Evolutionary conservation across 805 yeast species (phyloP).

Genomic region (Yamadazyma sp.): DNA sequence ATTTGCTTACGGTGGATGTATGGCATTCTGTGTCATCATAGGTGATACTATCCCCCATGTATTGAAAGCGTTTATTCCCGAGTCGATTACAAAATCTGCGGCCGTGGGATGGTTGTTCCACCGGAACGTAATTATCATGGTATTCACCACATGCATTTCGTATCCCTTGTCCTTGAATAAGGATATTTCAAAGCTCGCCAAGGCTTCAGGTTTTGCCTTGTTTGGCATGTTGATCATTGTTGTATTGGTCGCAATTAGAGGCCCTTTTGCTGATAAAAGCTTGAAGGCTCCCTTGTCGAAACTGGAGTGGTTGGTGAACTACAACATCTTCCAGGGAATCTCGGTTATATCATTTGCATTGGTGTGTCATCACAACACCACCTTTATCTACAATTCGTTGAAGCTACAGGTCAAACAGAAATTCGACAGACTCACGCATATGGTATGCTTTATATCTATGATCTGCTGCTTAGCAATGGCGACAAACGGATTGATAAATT

Average conservation of each 20-base stretch:
- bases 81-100: conserved; percentile 31
- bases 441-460: conserved; percentile 80
- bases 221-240: conserved; percentile 83
- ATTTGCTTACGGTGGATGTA: conserved; percentile 92
- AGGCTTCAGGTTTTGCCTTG: conserved; percentile 83
- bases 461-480: conserved; percentile 78
- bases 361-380: conserved; percentile 93
- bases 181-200: conserved; percentile 82
- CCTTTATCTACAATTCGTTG: conserved; percentile 84
- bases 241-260: conserved; percentile 66
- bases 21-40: conserved; percentile 91
- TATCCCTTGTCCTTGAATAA: conserved; percentile 79
- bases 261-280: conserved; percentile 55
- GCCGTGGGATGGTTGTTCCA: conserved; percentile 47
- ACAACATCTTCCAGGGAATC: conserved; percentile 79
- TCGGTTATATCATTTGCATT: conserved; percentile 94
- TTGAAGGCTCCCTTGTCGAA: conserved; percentile 49
- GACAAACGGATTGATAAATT: conserved; percentile 69
- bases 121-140: conserved; percentile 67
- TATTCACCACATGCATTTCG: conserved; percentile 71
- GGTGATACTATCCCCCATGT: conserved; percentile 97
- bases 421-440: conserved; percentile 76
- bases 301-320: conserved; percentile 52
- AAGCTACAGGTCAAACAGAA: conserved; percentile 71
- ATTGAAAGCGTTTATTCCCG: conserved; percentile 61